These are phyloP conservation scores for Cyberlindnera mrakii DNA, from an alignment of 805 yeast species.

Conservation along the genomic window DNA sequence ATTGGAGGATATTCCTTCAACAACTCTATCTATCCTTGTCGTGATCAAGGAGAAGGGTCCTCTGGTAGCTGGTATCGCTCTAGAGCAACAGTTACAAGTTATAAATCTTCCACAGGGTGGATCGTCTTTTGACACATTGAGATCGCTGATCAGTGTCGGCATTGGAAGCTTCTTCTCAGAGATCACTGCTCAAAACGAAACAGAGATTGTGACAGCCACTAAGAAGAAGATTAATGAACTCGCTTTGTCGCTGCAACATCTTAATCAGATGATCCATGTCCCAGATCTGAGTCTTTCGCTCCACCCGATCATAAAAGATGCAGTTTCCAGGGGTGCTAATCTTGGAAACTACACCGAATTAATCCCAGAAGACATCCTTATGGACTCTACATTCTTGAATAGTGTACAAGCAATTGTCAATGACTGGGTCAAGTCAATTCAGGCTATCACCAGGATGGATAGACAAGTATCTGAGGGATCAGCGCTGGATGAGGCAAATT, in stretches of 20 bases:
- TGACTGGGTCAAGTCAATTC: slow-evolving; percentile 65
- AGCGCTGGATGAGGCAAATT: slow-evolving; percentile 60
- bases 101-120: slow-evolving; percentile 28
- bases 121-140: slow-evolving; percentile 44
- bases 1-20: slow-evolving; percentile 2
- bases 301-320: slow-evolving; percentile 44
- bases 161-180: slow-evolving; percentile 66
- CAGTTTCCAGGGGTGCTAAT: slow-evolving; percentile 30
- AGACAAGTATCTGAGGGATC: slow-evolving; percentile 52
- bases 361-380: slow-evolving; percentile 31
- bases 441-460: slow-evolving; percentile 45
- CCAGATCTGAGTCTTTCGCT: slow-evolving; percentile 54
- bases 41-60: slow-evolving; percentile 38
- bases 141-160: slow-evolving; percentile 55
- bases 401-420: slow-evolving; percentile 64
- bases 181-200: slow-evolving; percentile 23
- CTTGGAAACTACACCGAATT: slow-evolving; percentile 19
- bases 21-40: slow-evolving; percentile 26
- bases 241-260: slow-evolving; percentile 56
- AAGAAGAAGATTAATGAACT: slow-evolving; percentile 65
- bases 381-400: slow-evolving; percentile 57
- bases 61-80: slow-evolving; percentile 15
- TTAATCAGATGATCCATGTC: slow-evolving; percentile 59
- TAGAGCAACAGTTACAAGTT: slow-evolving; percentile 30
- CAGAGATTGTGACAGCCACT: slow-evolving; percentile 37